phyloP scores from a whole-genome alignment of 805 yeast genomes.

The Ascoidea rubescens region DNA sequence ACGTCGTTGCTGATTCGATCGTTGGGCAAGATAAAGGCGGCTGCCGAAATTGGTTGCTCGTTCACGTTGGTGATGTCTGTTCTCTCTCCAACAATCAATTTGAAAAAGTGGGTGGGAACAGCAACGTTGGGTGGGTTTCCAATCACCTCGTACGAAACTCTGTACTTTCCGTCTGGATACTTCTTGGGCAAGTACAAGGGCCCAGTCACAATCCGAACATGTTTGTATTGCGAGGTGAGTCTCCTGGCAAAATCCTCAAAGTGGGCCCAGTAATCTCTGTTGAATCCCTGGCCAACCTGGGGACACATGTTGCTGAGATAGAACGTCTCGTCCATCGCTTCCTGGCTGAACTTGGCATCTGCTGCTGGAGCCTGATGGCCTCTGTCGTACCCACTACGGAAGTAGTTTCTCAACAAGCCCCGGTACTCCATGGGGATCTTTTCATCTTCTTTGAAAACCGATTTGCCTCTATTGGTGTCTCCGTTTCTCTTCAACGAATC shows the following conservation, averaged over 20 bases:
- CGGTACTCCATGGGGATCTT: conserved; percentile 63
- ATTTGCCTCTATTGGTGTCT: conserved; percentile 64
- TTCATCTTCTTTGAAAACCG: conserved; percentile 82
- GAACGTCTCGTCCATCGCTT: conserved; percentile 93
- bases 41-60: conserved; percentile 42
- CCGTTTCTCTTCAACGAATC: conserved; percentile 40
- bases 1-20: conserved; percentile 57
- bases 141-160: conserved; percentile 76
- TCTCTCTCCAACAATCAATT: conserved; percentile 72
- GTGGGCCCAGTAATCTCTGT: conserved; percentile 97
- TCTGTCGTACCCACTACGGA: conserved; percentile 90
- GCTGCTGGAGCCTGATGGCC: conserved; percentile 99
- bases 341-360: conserved; percentile 80
- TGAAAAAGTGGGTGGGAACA: conserved; percentile 95
- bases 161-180: conserved; percentile 69
- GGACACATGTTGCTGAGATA: conserved; percentile 85
- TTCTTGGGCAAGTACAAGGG: conserved; percentile 79
- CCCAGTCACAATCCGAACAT: conserved; percentile 84
- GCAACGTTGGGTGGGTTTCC: conserved; percentile 96
- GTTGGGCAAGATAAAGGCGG: conserved; percentile 90
- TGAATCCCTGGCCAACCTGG: conserved; percentile 95
- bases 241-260: conserved; percentile 80
- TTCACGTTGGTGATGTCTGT: not conserved
- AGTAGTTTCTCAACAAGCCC: conserved; percentile 69
- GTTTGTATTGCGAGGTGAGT: conserved; percentile 53